Percentiles rank a stretch among this genome's conserved stretches.
Evolutionary conservation across 2,329 filamentous ascomycete genomes (phyloP).

Genomic region (Hawksworthiomyces lignivorus): DNA sequence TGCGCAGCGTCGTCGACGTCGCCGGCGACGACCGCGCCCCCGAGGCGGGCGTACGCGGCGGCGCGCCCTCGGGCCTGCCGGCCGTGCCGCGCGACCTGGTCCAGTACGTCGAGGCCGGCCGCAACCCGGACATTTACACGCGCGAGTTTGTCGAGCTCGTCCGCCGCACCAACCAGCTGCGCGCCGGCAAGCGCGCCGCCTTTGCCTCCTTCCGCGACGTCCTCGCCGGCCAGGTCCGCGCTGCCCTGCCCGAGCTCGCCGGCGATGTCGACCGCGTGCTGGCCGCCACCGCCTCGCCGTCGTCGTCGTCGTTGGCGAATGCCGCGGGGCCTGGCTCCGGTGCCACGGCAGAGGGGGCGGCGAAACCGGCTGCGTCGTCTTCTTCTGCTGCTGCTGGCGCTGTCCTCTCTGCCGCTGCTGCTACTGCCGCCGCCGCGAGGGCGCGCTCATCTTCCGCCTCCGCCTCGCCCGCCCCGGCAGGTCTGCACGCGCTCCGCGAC

Average conservation of each 20-base stretch:
- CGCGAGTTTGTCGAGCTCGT: constrained; percentile 66
- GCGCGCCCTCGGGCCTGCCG: constrained; percentile 29
- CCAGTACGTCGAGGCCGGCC: constrained; percentile 62
- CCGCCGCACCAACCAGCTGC: constrained; percentile 56
- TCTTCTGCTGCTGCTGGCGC: not conserved
- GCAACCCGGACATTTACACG: constrained; percentile 68
- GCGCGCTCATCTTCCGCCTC: not conserved
- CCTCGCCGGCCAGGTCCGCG: constrained; percentile 49
- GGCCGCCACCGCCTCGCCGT: too few species aligned
- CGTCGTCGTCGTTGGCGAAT: constrained; percentile 18
- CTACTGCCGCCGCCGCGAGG: constrained; percentile 4
- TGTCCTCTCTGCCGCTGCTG: not conserved
- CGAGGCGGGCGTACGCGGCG: not conserved
- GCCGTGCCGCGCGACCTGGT: constrained; percentile 55
- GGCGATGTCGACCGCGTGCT: constrained; percentile 46
- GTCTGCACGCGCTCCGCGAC: not conserved
- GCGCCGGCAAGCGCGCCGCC: constrained; percentile 56
- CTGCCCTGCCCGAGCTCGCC: constrained; percentile 51
- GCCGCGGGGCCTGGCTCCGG: too few species aligned
- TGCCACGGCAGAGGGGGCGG: too few species aligned
- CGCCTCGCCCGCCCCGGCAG: constrained; percentile 2
- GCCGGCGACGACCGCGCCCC: constrained; percentile 27
- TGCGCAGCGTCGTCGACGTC: constrained; percentile 32
- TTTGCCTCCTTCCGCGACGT: constrained; percentile 55
- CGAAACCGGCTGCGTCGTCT: not conserved